Conservation (phyloP, 768 basidiomycete species). For the Dioszegia hungarica region DNA sequence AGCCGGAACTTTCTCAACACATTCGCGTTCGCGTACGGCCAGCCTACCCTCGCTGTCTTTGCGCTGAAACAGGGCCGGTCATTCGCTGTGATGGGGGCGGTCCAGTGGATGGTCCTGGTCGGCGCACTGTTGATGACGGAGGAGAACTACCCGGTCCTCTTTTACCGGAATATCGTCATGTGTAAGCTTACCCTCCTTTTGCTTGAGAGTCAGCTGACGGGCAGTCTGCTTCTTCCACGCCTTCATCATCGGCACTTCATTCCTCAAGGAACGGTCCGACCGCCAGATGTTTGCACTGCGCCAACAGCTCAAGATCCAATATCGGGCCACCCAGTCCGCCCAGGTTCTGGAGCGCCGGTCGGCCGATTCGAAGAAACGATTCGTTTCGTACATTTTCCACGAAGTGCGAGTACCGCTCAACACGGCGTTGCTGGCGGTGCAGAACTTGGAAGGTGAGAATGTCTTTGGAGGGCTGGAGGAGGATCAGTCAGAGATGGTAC, state of each 20-base stretch:
- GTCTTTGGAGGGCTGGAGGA: constrained; percentile 57
- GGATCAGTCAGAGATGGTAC: constrained; percentile 80
- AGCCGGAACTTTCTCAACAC: constrained; percentile 47
- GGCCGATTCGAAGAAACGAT: constrained; percentile 73
- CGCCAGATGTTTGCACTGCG: constrained; percentile 65
- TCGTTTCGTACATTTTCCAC: constrained; percentile 55
- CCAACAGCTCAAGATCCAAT: constrained; percentile 68
- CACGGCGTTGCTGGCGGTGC: constrained; percentile 69
- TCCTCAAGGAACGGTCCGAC: constrained; percentile 54
- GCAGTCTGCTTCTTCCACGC: constrained; percentile 72
- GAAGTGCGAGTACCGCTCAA: constrained; percentile 55
- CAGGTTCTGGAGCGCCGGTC: constrained; percentile 69
- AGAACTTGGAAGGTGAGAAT: constrained; percentile 81
- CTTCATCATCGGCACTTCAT: constrained; percentile 68
- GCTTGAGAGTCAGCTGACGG: constrained; percentile 28
- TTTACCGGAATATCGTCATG: constrained; percentile 50
- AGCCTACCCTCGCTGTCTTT: constrained; percentile 49
- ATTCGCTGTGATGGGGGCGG: constrained; percentile 33
- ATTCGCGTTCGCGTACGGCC: constrained; percentile 34
- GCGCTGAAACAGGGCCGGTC: constrained; percentile 48
- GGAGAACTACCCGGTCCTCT: constrained; percentile 47
- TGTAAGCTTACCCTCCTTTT: constrained; percentile 17
- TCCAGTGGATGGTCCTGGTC: constrained; percentile 43
- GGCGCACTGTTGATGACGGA: constrained; percentile 33
- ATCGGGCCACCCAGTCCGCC: constrained; percentile 62